Evolutionary conservation across 441 rosid species (phyloP).

Genomic region (Lepidium campestre): DNA sequence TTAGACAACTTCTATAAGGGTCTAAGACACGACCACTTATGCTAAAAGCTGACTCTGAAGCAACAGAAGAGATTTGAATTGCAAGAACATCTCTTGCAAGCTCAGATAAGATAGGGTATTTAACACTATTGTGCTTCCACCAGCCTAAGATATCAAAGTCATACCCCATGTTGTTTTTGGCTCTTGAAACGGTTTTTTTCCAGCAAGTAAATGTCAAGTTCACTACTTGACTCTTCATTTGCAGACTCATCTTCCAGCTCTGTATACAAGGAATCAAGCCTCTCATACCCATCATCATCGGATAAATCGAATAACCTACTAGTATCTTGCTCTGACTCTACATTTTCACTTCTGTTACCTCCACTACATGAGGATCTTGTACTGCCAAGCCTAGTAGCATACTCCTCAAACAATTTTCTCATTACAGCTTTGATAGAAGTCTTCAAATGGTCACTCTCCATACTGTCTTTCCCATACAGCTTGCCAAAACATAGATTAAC

Average conservation of each 20-base stretch:
- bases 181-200: background rate
- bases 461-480: background rate
- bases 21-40: background rate
- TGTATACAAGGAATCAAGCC: background rate
- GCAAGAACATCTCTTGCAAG: background rate
- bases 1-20: background rate
- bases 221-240: background rate
- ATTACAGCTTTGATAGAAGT: background rate
- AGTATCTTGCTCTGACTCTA: background rate
- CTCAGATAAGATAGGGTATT: background rate
- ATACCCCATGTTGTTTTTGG: background rate
- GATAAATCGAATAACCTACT: background rate
- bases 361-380: too few species aligned
- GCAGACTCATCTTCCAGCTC: background rate
- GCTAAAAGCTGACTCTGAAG: background rate
- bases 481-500: background rate
- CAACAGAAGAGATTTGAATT: background rate
- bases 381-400: background rate
- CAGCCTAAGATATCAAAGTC: background rate
- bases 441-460: background rate
- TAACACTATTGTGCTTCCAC: background rate
- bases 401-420: background rate
- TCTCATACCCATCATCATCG: background rate
- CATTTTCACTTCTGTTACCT: background rate
- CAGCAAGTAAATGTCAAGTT: background rate